Evolutionary conservation across 1,139 yeast species (phyloP).

Genomic region (Scheffersomyces titani): DNA sequence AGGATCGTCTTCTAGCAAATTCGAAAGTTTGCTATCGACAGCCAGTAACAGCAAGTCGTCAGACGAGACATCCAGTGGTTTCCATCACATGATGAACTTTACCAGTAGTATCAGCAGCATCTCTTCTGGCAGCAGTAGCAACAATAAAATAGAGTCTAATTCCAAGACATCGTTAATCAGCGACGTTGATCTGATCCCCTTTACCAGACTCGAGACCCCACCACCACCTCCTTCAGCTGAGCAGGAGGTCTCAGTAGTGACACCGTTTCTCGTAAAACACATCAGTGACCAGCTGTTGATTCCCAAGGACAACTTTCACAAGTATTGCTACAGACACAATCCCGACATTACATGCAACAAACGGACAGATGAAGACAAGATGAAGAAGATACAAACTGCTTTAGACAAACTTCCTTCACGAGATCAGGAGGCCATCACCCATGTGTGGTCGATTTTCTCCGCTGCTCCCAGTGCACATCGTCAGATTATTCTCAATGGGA

Average conservation of each 20-base stretch:
- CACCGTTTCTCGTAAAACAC: constrained; percentile 48
- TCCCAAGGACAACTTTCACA: constrained; percentile 54
- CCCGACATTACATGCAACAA: constrained; percentile 79
- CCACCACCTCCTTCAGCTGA: constrained; percentile 5
- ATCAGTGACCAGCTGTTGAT: constrained; percentile 43
- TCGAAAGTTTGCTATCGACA: constrained; percentile 2
- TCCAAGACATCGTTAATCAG: constrained; percentile 4
- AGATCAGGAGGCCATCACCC: constrained; percentile 71
- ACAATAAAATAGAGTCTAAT: background rate
- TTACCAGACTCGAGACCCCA: constrained; percentile 2
- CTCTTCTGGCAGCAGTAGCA: background rate
- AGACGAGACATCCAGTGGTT: background rate
- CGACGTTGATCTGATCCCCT: constrained; percentile 5
- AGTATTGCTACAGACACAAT: constrained; percentile 87
- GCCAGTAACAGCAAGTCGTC: background rate
- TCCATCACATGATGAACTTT: background rate
- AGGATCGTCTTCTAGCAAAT: constrained; percentile 7
- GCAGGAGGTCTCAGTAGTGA: constrained; percentile 35
- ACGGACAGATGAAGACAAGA: constrained; percentile 64
- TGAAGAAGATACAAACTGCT: constrained; percentile 61
- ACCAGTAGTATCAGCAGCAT: background rate
- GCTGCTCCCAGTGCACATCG: constrained; percentile 72
- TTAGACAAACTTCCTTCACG: constrained; percentile 59
- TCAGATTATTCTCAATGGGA: constrained; percentile 75
- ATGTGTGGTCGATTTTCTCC: constrained; percentile 77